Base-by-base conservation (phyloP, 306 rosid genomes). In the Quercus rubra region DNA sequence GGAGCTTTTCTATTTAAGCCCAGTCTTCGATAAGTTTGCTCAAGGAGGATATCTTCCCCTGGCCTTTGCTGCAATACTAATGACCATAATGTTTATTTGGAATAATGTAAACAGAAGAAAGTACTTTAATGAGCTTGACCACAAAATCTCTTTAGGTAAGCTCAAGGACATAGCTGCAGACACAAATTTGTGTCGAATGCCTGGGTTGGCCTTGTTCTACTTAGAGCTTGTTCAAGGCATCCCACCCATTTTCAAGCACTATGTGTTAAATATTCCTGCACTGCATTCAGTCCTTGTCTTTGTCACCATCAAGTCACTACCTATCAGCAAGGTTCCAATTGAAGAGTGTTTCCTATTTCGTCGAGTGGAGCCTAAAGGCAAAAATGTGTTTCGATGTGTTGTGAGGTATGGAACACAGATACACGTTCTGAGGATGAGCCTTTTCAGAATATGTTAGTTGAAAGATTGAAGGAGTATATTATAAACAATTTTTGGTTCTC, bases 41-140 rank as follows among this genome's bases (percentile, higher is more conserved):
- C 80, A 87, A 68, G 87, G 86, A 20, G 88, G 86, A 5, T 87
- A 81, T 41, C 87, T 84, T 62, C 88, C 86, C 6, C 80, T 87
- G 0, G 82, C 80, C 18, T 75, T 84, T 23, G 84, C 82, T 6
- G 35, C 56, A 1, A 14, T 71, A 0, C 77, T 84, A 9, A 61
- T 78, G 76, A 3, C 70, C 11, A 56, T 87, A 21, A 87, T 87
- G 90, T 81, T 35, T 20, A 20, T 77, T 28, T 87, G 88, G 88
- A 87, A 87, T 28, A 41, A 80, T 33, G 88, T 81, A 7, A 25
- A 79, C 1, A 61, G 82, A 30, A 72, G 74, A 58, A 87, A 87
- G 71, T 87, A 81, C 74, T 12, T 58, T 12, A 78, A 79, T n/a
- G 86, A 87, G 64, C 80, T 81, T 17, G 33, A 55, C 0, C 61